Evolutionary conservation across 2,329 filamentous ascomycete genomes (phyloP).

Genomic region (Teratosphaeria gauchensis): DNA sequence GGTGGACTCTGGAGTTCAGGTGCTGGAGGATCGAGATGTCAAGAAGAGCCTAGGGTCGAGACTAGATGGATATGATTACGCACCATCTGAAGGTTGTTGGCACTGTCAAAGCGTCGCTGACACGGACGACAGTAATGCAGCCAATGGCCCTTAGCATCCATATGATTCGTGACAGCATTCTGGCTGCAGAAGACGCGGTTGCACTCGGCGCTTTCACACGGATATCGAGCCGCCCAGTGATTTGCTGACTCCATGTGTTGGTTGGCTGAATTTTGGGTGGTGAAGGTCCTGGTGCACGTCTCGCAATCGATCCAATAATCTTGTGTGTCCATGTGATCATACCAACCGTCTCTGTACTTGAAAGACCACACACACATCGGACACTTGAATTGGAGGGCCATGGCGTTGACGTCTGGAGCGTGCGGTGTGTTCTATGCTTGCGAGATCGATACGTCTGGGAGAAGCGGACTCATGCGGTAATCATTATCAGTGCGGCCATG

Average conservation of each 20-base stretch:
- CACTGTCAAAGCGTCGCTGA: constrained; percentile 20
- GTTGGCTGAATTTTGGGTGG: constrained; percentile 12
- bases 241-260: constrained; percentile 25
- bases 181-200: constrained; percentile 10
- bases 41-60: background rate
- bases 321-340: constrained; percentile 10
- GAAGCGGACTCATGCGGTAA: background rate
- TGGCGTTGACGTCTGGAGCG: background rate
- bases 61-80: background rate
- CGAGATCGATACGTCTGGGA: background rate
- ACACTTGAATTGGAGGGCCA: constrained; percentile 4
- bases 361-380: constrained; percentile 11
- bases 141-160: constrained; percentile 19
- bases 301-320: constrained; percentile 20
- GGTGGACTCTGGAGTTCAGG: constrained; percentile 44
- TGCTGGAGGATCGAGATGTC: constrained; percentile 37
- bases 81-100: constrained; percentile 17
- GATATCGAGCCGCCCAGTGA: constrained; percentile 17
- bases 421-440: background rate
- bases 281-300: constrained; percentile 20
- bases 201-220: constrained; percentile 22
- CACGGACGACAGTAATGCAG: constrained; percentile 25
- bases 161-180: constrained; percentile 17
- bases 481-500: background rate
- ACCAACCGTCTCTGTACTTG: constrained; percentile 2